A percentile compares a stretch with the other conserved stretches of the same genome.
phyloP scores from a whole-genome alignment of 495 filamentous ascomycete genomes.

The Clohesyomyces aquaticus region DNA sequence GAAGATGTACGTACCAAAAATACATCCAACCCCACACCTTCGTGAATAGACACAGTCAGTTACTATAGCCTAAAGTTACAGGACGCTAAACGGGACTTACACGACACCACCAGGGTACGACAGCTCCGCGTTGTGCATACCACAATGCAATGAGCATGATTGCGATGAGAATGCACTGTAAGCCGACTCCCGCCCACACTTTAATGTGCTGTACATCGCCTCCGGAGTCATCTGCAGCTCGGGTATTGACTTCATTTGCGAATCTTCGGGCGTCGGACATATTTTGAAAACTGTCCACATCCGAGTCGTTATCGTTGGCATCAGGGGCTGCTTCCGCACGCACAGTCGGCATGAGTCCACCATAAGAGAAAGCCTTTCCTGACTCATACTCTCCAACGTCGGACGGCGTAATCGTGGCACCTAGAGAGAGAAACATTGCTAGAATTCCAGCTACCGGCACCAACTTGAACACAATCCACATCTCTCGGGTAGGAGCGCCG shows the following conservation, averaged over 20 bases:
- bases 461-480: constrained; percentile 39
- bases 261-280: not conserved
- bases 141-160: constrained; percentile 26
- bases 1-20: too few relatives aligned
- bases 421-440: constrained; percentile 29
- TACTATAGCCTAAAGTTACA: not conserved
- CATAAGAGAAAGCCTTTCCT: constrained; percentile 18
- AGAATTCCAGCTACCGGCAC: constrained; percentile 36
- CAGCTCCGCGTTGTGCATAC: constrained; percentile 28
- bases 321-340: not conserved
- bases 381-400: constrained; percentile 26
- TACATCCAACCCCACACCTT: constrained; percentile 39
- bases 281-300: not conserved
- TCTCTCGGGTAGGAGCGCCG: constrained; percentile 33
- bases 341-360: constrained; percentile 25
- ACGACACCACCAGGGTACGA: constrained; percentile 38
- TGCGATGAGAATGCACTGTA: constrained; percentile 5
- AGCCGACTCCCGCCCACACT: constrained; percentile 20
- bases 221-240: constrained; percentile 5
- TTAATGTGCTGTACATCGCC: constrained; percentile 12
- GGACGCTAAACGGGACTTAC: constrained; percentile 21
- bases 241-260: constrained; percentile 2
- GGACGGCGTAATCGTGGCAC: constrained; percentile 31
- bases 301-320: not conserved
- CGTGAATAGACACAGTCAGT: not conserved